These are phyloP conservation scores for Sugiyamaella qingdaonensis DNA, from an alignment of 805 yeast genomes.

Conservation along the genomic window DNA sequence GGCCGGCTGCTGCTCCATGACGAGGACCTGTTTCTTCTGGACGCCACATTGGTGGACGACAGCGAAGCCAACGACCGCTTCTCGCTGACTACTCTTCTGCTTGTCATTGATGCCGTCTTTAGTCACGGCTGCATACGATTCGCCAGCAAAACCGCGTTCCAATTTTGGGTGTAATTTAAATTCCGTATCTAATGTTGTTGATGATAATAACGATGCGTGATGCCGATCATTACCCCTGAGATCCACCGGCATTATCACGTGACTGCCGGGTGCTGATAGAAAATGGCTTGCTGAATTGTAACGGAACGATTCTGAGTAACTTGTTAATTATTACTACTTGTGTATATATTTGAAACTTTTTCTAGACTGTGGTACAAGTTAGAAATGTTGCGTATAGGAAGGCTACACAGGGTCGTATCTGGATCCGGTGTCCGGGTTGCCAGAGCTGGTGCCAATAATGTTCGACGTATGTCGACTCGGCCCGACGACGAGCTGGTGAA, in stretches of 20 bases:
- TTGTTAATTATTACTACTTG: too few species aligned
- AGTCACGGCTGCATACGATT: too few species aligned
- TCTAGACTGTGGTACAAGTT: background rate
- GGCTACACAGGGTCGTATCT: background rate
- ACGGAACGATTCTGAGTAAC: too few species aligned
- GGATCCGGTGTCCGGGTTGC: background rate
- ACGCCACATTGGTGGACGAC: background rate
- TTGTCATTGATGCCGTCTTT: background rate
- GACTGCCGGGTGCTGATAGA: background rate
- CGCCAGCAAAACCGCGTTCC: too few species aligned
- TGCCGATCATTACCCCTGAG: background rate
- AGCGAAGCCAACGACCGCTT: background rate
- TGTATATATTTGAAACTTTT: too few species aligned
- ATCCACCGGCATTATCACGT: background rate
- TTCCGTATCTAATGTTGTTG: background rate
- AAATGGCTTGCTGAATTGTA: background rate
- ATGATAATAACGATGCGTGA: background rate
- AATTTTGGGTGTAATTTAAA: too few species aligned
- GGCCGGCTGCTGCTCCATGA: background rate
- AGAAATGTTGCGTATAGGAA: background rate
- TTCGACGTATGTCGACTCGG: background rate
- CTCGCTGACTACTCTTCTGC: background rate
- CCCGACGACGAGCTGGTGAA: constrained; percentile 10
- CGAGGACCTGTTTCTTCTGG: background rate
- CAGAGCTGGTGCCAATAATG: background rate